phyloP scores from a whole-genome alignment of 2,329 filamentous ascomycete genomes.

The Didymosphaeria variabile region DNA sequence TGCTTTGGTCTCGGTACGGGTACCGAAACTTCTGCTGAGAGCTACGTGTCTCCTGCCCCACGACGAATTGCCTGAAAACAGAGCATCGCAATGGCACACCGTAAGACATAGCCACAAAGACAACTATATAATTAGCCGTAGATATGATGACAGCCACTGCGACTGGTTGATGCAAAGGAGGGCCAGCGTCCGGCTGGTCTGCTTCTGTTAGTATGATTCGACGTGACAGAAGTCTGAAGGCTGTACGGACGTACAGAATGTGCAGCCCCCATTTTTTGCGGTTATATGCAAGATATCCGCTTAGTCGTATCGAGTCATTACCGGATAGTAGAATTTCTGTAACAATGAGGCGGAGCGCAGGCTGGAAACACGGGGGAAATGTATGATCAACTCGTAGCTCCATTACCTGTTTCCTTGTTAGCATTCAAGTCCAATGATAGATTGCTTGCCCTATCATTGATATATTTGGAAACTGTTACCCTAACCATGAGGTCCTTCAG shows the following conservation, averaged over 20 bases:
- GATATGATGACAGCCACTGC: background rate
- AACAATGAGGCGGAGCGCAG: background rate
- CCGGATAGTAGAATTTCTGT: background rate
- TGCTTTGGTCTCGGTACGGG: background rate
- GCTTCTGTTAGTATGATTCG: background rate
- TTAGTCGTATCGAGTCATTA: background rate
- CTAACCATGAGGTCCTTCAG: background rate
- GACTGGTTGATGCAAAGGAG: background rate
- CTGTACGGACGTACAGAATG: background rate
- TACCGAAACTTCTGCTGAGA: background rate
- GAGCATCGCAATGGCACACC: background rate
- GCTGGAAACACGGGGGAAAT: background rate
- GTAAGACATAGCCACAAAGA: background rate
- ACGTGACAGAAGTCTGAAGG: background rate
- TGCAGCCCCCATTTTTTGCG: background rate
- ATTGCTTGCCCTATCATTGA: background rate
- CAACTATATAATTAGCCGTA: background rate
- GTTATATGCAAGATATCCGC: background rate
- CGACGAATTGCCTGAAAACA: background rate
- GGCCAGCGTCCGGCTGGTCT: background rate
- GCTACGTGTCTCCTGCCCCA: background rate
- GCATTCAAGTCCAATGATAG: background rate
- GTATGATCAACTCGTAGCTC: background rate
- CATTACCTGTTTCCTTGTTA: background rate
- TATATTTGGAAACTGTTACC: background rate